Evolutionary conservation across 805 yeast species (phyloP).

Genomic region (Candida odintsovae): DNA sequence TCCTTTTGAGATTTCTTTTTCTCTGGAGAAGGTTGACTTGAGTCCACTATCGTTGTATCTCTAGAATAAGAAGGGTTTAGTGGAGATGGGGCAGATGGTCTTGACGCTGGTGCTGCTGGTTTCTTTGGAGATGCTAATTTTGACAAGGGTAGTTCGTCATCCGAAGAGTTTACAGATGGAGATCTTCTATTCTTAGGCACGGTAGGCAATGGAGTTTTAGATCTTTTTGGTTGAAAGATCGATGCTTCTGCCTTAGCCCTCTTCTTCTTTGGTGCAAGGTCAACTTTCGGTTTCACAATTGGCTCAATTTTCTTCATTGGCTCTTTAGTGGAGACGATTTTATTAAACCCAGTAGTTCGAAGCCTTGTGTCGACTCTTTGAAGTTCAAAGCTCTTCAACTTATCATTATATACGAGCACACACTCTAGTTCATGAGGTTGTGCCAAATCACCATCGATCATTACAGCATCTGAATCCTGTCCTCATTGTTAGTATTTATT

Average conservation of each 20-base stretch:
- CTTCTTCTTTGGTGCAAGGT: constrained; percentile 7
- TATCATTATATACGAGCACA: constrained; percentile 17
- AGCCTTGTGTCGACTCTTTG: constrained; percentile 12
- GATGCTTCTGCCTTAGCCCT: constrained; percentile 16
- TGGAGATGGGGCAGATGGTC: constrained; percentile 13
- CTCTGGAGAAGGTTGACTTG: constrained; percentile 22
- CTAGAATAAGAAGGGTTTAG: background rate
- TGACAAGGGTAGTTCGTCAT: constrained; percentile 14
- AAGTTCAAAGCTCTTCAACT: constrained; percentile 12
- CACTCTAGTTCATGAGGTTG: constrained; percentile 17
- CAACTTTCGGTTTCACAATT: background rate
- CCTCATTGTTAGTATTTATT: background rate
- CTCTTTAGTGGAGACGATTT: background rate
- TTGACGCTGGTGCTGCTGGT: constrained; percentile 2
- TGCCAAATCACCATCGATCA: constrained; percentile 12
- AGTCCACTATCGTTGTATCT: constrained; percentile 8
- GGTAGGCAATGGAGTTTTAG: constrained; percentile 17
- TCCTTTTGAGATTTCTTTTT: background rate
- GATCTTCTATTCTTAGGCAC: constrained; percentile 1
- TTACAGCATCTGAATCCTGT: constrained; percentile 5
- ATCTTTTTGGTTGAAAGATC: constrained; percentile 21
- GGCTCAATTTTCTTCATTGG: background rate
- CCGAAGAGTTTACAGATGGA: constrained; percentile 3
- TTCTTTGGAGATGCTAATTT: constrained; percentile 7
- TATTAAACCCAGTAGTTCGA: constrained; percentile 5